These are phyloP conservation scores for Erythrobasidium yunnanense DNA, from an alignment of 768 basidiomycete genomes.

Conservation along the genomic window DNA sequence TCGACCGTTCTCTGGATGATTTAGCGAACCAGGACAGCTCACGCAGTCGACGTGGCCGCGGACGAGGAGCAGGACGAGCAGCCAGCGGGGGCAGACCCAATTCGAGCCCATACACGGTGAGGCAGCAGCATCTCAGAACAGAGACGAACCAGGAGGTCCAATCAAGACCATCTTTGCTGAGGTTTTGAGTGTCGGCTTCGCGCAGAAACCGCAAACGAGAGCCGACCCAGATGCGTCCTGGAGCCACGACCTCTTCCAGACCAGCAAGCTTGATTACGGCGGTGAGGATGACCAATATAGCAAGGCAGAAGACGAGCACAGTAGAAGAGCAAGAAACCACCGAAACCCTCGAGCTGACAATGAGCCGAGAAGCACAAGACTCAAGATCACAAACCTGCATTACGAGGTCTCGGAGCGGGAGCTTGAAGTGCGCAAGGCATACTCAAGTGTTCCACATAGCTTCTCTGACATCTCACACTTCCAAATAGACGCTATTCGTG, in stretches of 20 bases:
- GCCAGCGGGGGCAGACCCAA: not conserved
- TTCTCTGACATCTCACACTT: not conserved
- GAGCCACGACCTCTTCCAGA: slow-evolving; percentile 21
- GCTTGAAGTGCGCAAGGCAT: slow-evolving; percentile 32
- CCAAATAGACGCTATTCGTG: slow-evolving; percentile 31
- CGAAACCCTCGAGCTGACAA: not conserved
- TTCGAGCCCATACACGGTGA: not conserved
- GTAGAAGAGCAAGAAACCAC: not conserved
- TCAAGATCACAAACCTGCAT: slow-evolving; percentile 35
- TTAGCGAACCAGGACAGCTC: not conserved
- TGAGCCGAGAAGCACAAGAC: slow-evolving; percentile 18
- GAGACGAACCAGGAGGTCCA: not conserved
- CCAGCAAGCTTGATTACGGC: slow-evolving; percentile 25
- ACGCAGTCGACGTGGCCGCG: not conserved
- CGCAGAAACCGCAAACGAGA: not conserved
- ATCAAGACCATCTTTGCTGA: not conserved
- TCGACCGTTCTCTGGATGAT: slow-evolving; percentile 24
- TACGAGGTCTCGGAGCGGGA: slow-evolving; percentile 38
- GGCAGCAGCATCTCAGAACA: not conserved
- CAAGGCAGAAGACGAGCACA: not conserved
- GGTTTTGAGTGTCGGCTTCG: not conserved
- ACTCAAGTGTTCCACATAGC: not conserved
- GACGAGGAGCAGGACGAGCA: not conserved
- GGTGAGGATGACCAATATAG: not conserved
- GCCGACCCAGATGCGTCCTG: slow-evolving; percentile 4